Evolutionary conservation across 2,329 filamentous ascomycete genomes (phyloP).

Genomic region (Blumeriella jaapii): DNA sequence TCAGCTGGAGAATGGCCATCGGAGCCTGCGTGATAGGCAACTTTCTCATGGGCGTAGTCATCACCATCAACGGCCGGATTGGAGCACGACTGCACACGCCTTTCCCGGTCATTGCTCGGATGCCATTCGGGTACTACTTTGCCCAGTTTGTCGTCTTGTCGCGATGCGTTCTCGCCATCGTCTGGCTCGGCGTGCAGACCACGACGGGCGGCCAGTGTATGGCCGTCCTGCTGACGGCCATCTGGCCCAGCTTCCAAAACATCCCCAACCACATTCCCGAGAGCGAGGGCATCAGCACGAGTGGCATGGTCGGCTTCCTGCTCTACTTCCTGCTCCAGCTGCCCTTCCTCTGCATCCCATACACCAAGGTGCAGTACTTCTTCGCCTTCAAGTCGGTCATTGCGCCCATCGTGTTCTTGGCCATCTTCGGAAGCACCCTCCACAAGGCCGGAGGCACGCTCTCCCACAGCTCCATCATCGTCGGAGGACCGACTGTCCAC

Average conservation of each 20-base stretch:
- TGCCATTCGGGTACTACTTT: slow-evolving; percentile 36
- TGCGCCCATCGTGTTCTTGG: slow-evolving; percentile 11
- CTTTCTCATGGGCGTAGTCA: slow-evolving; percentile 28
- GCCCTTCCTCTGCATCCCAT: slow-evolving; percentile 38
- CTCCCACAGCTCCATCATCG: slow-evolving; percentile 10
- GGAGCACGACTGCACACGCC: slow-evolving; percentile 34
- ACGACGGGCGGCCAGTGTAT: slow-evolving; percentile 47
- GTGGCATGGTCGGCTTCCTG: slow-evolving; percentile 33
- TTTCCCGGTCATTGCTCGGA: slow-evolving; percentile 35
- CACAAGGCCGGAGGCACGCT: slow-evolving; percentile 12
- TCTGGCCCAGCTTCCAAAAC: slow-evolving; percentile 43
- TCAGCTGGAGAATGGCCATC: slow-evolving; percentile 42
- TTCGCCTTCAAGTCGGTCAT: slow-evolving; percentile 37
- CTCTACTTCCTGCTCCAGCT: slow-evolving; percentile 24
- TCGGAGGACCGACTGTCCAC: slow-evolving; percentile 1
- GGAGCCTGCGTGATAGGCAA: slow-evolving; percentile 33
- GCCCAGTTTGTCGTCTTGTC: slow-evolving; percentile 32
- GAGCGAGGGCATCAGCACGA: slow-evolving; percentile 39
- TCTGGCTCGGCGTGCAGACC: slow-evolving; percentile 55
- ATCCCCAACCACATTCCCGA: slow-evolving; percentile 41
- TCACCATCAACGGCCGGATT: slow-evolving; percentile 32
- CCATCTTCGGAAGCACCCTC: slow-evolving; percentile 8
- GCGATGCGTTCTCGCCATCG: slow-evolving; percentile 35
- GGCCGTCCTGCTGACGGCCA: slow-evolving; percentile 33
- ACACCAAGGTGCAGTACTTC: slow-evolving; percentile 34